phyloP scores from a whole-genome alignment of 2,329 filamentous ascomycete genomes.

The Metarhizium album region DNA sequence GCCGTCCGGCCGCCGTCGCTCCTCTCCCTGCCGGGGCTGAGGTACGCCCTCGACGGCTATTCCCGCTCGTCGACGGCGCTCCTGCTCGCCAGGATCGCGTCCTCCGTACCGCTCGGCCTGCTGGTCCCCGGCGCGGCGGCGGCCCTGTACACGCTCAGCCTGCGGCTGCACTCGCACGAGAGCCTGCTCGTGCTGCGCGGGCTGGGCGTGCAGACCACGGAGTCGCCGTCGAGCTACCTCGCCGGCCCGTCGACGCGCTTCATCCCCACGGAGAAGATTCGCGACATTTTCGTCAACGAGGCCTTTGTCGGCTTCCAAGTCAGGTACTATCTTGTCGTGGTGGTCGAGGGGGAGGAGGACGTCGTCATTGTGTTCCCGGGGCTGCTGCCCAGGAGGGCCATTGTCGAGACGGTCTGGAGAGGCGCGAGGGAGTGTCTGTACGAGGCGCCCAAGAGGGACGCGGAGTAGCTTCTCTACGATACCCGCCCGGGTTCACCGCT shows the following conservation, averaged over 20 bases:
- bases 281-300: constrained; percentile 90
- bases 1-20: constrained; percentile 9
- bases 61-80: constrained; percentile 22
- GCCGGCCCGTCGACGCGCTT: constrained; percentile 37
- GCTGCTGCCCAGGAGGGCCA: constrained; percentile 59
- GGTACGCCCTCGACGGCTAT: constrained; percentile 16
- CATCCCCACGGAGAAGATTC: constrained; percentile 86
- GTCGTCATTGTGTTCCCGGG: constrained; percentile 91
- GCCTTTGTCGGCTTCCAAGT: constrained; percentile 90
- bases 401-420: constrained; percentile 85
- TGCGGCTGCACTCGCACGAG: constrained; percentile 53
- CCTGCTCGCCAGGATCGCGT: constrained; percentile 21
- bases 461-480: constrained; percentile 12
- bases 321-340: constrained; percentile 76
- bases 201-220: constrained; percentile 80
- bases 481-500: too few relatives aligned
- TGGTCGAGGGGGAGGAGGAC: constrained; percentile 80
- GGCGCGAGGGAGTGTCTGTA: constrained; percentile 75
- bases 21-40: constrained; percentile 13
- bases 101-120: constrained; percentile 26
- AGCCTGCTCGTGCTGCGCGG: constrained; percentile 80
- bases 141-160: constrained; percentile 33
- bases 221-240: constrained; percentile 52
- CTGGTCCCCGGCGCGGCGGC: constrained; percentile 26
- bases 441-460: constrained; percentile 29